These are phyloP conservation scores for Epichloe bromicola DNA, from an alignment of 2,329 filamentous ascomycete species.

Conservation along the genomic window DNA sequence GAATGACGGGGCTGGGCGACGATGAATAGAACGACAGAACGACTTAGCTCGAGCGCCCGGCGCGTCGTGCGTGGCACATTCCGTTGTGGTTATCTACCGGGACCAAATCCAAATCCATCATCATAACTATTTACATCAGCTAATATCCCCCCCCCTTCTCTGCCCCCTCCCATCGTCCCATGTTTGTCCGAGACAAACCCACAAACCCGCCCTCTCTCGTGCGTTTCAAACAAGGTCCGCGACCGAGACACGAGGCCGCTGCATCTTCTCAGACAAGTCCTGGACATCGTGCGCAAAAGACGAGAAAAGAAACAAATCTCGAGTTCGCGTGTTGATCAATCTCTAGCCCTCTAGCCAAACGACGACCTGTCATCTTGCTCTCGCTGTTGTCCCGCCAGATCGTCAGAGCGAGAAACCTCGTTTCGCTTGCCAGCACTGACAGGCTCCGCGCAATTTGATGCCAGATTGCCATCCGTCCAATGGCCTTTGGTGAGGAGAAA, in stretches of 20 bases:
- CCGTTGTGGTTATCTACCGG: not conserved
- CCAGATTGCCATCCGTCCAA: not conserved
- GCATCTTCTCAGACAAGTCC: not conserved
- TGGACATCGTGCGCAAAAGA: not conserved
- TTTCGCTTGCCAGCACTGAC: constrained; percentile 1
- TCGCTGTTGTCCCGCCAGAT: not conserved
- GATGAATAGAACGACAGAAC: not conserved
- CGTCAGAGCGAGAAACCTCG: not conserved
- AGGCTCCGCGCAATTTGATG: not conserved
- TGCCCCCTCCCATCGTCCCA: not conserved
- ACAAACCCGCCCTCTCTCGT: not conserved
- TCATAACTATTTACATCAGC: not conserved
- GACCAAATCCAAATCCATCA: not conserved
- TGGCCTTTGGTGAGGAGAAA: not conserved
- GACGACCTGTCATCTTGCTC: not conserved
- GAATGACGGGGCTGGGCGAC: not conserved
- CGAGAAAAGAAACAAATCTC: constrained; percentile 1
- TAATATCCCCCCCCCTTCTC: too few relatives aligned
- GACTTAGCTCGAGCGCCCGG: not conserved
- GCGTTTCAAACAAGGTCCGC: constrained; percentile 1
- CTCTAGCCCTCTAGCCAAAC: not conserved
- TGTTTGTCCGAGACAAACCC: not conserved
- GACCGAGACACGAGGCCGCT: not conserved
- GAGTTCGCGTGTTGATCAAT: not conserved
- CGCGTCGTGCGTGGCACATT: not conserved